These are phyloP conservation scores for Pleurozium schreberi DNA, from an alignment of 225 moss, liverwort and hornwort genomes.

Conservation along the genomic window DNA sequence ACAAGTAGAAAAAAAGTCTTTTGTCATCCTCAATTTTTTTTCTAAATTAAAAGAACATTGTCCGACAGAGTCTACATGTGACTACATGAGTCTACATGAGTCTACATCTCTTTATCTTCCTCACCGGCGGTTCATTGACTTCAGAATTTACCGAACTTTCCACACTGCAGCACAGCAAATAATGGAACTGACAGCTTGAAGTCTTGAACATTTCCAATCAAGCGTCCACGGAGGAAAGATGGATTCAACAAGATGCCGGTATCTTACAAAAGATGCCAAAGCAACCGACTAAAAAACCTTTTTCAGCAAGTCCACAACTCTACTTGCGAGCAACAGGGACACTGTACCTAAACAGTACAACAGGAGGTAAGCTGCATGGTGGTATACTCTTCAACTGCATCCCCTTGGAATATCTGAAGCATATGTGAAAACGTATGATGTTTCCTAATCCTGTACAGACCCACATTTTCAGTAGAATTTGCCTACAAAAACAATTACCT, in stretches of 20 bases:
- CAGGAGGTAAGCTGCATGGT: background rate
- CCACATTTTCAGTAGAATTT: background rate
- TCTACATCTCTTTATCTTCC: background rate
- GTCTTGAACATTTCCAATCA: background rate
- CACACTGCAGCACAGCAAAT: background rate
- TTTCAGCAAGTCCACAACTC: background rate
- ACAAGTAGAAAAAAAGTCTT: too few species aligned
- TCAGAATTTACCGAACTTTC: too few species aligned
- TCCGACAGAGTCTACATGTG: too few species aligned
- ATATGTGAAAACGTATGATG: background rate
- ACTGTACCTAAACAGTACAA: background rate
- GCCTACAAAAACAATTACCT: background rate
- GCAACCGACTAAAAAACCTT: background rate
- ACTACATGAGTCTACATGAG: too few species aligned
- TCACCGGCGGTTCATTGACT: background rate
- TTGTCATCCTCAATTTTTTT: too few species aligned
- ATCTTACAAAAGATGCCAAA: background rate
- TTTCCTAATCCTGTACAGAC: background rate
- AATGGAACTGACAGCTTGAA: background rate
- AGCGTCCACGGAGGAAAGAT: background rate
- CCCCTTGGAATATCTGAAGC: background rate
- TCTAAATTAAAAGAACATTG: too few species aligned
- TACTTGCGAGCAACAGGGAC: background rate
- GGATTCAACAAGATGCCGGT: background rate
- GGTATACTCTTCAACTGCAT: background rate